A percentile compares a stretch with the other conserved stretches of the same genome.
These are phyloP conservation scores for Ambrosia artemisiifolia DNA, from an alignment of 129 eudicot species.

Conservation along the genomic window DNA sequence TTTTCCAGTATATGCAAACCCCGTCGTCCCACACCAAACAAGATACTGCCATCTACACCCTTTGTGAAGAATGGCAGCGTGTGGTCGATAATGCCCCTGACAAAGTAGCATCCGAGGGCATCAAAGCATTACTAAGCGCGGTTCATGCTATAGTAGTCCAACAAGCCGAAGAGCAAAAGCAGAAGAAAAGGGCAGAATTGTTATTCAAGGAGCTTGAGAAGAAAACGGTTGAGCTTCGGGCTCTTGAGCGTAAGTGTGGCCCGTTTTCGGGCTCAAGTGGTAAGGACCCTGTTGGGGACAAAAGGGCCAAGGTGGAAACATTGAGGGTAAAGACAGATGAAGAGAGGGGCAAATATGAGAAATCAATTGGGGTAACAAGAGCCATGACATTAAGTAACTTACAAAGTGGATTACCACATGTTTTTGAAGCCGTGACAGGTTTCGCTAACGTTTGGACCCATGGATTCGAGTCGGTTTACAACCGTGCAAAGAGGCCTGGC, in stretches of 20 bases:
- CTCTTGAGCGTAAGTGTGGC: constrained; percentile 66
- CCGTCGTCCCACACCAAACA: constrained; percentile 42
- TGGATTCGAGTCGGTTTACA: constrained; percentile 78
- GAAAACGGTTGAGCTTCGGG: constrained; percentile 56
- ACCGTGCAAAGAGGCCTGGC: constrained; percentile 51
- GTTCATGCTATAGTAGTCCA: constrained; percentile 80
- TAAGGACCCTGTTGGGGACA: constrained; percentile 60
- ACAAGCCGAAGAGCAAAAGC: constrained; percentile 78
- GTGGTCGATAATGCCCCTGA: constrained; percentile 81
- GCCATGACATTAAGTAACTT: constrained; percentile 74
- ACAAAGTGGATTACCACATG: constrained; percentile 87
- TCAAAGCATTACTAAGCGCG: constrained; percentile 58
- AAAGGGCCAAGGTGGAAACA: constrained; percentile 66
- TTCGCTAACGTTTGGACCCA: constrained; percentile 85
- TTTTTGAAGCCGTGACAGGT: constrained; percentile 88
- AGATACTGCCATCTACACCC: constrained; percentile 74
- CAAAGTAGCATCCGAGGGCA: constrained; percentile 93
- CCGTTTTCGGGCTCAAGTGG: constrained; percentile 28
- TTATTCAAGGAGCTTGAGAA: constrained; percentile 70
- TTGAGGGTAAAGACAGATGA: constrained; percentile 74
- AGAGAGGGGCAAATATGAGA: constrained; percentile 75
- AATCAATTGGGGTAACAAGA: constrained; percentile 64
- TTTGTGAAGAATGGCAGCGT: constrained; percentile 94
- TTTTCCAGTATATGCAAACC: constrained; percentile 65
- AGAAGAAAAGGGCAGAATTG: constrained; percentile 68